Conservation (phyloP, 805 yeast species). For the Nematodospora valgi region DNA sequence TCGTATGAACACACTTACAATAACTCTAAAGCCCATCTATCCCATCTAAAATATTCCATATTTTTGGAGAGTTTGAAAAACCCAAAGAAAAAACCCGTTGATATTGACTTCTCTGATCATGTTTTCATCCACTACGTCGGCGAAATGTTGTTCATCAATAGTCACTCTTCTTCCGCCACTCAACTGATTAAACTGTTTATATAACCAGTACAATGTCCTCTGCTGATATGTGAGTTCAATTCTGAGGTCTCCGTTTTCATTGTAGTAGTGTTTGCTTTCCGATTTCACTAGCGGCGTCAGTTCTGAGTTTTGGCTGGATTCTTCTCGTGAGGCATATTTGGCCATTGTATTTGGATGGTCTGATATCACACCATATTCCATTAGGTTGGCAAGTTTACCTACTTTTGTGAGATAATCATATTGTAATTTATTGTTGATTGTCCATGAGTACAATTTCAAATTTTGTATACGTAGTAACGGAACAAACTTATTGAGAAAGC, state of each 20-base stretch:
- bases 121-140: constrained; percentile 19
- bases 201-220: constrained; percentile 12
- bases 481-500: constrained; percentile 31
- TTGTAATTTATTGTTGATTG: constrained; percentile 34
- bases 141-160: constrained; percentile 17
- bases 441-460: constrained; percentile 37
- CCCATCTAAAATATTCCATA: constrained; percentile 24
- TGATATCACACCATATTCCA: constrained; percentile 34
- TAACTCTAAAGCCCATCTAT: too few relatives aligned
- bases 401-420: constrained; percentile 28
- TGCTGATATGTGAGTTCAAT: constrained; percentile 14
- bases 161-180: constrained; percentile 12
- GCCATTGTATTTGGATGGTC: constrained; percentile 36
- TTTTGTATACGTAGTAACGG: constrained; percentile 32
- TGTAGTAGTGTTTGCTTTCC: constrained; percentile 3
- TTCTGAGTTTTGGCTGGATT: too few relatives aligned
- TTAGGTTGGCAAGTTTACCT: constrained; percentile 20
- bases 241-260: constrained; percentile 8
- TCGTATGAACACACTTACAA: too few relatives aligned
- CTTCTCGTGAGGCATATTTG: constrained; percentile 7
- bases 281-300: constrained; percentile 2
- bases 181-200: constrained; percentile 9
- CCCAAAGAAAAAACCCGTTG: constrained; percentile 14
- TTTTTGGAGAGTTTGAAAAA: constrained; percentile 22
- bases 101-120: constrained; percentile 9